These are phyloP conservation scores for Euphorbia schlechtendalii DNA, from an alignment of 441 rosid genomes.

Conservation along the genomic window DNA sequence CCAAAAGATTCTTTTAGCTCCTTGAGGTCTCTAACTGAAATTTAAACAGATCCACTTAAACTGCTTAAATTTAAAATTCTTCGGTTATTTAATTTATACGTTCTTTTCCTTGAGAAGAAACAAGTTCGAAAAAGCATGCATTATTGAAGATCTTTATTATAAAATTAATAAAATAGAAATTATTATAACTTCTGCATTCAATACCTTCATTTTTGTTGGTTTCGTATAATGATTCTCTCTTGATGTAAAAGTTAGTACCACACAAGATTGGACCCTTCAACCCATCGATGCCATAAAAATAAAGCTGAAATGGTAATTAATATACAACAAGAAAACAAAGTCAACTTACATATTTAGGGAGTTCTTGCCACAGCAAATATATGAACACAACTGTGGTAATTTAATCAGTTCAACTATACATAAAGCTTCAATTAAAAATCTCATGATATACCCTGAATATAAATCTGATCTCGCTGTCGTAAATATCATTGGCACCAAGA, in stretches of 20 bases:
- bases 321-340: background rate
- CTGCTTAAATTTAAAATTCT: background rate
- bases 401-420: background rate
- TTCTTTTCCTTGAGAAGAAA: too few relatives aligned
- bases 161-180: too few relatives aligned
- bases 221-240: constrained; percentile 28
- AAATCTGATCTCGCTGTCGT: constrained; percentile 19
- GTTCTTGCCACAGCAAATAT: background rate
- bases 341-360: background rate
- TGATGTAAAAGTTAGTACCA: constrained; percentile 35
- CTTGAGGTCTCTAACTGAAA: constrained; percentile 12
- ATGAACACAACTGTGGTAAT: background rate
- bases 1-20: constrained; percentile 23
- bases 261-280: constrained; percentile 30
- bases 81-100: too few relatives aligned
- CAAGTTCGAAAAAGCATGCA: too few relatives aligned
- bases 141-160: too few relatives aligned
- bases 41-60: background rate
- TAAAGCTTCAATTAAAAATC: background rate
- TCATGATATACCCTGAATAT: constrained; percentile 18
- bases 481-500: constrained; percentile 33
- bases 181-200: too few relatives aligned
- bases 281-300: constrained; percentile 33
- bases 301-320: constrained; percentile 15
- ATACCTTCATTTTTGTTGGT: constrained; percentile 11